Base-by-base conservation (phyloP, 164 flowering plant genomes). In the Tinospora cordifolia region DNA sequence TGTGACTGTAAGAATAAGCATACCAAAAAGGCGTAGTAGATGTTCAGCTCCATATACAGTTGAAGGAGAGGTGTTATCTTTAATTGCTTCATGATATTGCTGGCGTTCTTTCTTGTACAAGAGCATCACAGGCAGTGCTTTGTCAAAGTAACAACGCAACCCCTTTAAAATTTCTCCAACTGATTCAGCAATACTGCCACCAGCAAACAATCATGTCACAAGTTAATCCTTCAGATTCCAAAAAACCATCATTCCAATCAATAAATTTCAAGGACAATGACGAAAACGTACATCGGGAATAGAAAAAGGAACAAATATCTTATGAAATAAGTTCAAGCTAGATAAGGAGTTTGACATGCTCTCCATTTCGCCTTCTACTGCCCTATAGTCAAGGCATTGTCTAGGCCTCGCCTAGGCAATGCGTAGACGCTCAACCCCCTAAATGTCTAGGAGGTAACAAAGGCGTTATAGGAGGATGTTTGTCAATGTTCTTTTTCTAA, bases 41-140 rank as follows among this genome's bases (percentile, higher is more conserved):
- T 93, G 98, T 74, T 93, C 98, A 21, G 98, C 97, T 49, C 98
- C 98, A 84, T 93, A 93, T 27, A 93, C 69, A 67, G 79, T 70
- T 21, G 97, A 89, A 58, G 98, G 96, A 77, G 87, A 81, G 51
- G 79, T 65, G 65, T 80, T 74, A 72, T 83, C 80, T 47, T 39
- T 49, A 64, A 83, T 71, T 62, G 82, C 77, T 70, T 87, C 86
- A 62, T 81, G 76, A 81, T 83, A 93, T 68, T 93, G 97, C 73
- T 81, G 78, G 13, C 90, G 89, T 75, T 93, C 98, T 63, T 71
- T 82, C 66, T 86, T 86, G 80, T 93, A 93, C 68, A 91, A 81
- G 69, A 93, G 91, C 89, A 88, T 79, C 26, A 74, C 82, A 11
- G 92, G 87, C 80, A 91, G 73, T 51, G 94, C 93, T 81, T 87